phyloP scores from a whole-genome alignment of 352 stramenopile genomes.

The Pythium brassicae region DNA sequence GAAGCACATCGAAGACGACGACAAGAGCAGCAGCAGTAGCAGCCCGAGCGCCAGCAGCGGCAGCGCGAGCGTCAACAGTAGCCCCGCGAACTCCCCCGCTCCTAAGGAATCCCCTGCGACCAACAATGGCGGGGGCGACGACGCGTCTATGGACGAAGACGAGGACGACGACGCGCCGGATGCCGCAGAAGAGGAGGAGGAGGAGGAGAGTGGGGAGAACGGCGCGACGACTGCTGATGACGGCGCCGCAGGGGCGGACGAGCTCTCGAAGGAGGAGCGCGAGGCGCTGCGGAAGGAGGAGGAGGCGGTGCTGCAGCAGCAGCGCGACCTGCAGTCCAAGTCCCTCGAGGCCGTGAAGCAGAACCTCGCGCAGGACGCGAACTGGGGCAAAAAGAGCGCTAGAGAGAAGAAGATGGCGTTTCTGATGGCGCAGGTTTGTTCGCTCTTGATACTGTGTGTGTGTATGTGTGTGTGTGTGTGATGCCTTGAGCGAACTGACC shows the following conservation, averaged over 20 bases:
- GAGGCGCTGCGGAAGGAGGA: conserved; percentile 60
- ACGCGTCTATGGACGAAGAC: conserved; percentile 22
- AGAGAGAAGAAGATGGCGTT: conserved; percentile 82
- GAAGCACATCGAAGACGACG: conserved; percentile 26
- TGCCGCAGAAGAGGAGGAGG: conserved; percentile 17
- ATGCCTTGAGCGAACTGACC: background rate
- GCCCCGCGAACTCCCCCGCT: conserved; percentile 17
- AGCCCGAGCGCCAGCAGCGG: conserved; percentile 20
- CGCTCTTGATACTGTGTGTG: background rate
- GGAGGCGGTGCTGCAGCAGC: conserved; percentile 60
- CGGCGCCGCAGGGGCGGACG: conserved; percentile 28
- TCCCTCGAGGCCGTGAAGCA: conserved; percentile 70
- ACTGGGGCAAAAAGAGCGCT: conserved; percentile 39
- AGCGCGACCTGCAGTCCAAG: conserved; percentile 74
- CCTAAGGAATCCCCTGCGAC: conserved; percentile 9
- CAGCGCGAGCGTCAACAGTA: conserved; percentile 15
- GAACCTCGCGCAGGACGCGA: conserved; percentile 44
- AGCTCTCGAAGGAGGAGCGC: conserved; percentile 57
- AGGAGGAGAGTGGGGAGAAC: conserved; percentile 27
- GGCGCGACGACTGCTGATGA: conserved; percentile 21
- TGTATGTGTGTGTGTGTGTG: background rate
- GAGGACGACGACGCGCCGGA: conserved; percentile 21
- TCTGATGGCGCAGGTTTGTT: conserved; percentile 70
- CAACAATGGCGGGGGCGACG: conserved; percentile 14
- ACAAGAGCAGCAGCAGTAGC: conserved; percentile 25